Base-by-base conservation (phyloP, 1,139 yeast genomes). In the Magnusiomyces clavatus region DNA sequence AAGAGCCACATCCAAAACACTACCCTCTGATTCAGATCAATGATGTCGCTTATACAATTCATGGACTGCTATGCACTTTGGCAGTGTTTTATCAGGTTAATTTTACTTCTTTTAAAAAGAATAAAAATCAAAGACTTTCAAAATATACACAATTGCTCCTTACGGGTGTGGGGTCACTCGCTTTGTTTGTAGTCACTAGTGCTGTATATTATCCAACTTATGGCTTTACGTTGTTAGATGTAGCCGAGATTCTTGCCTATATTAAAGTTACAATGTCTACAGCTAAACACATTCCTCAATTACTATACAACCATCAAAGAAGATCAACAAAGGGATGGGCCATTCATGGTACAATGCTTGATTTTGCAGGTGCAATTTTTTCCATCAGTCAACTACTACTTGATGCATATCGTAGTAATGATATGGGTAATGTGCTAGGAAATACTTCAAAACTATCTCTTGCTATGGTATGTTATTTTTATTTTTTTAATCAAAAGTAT, bases 251-350 rank as follows among this genome's bases (percentile, higher is more conserved):
- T 38, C 63, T 77, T 34, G 77, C 81, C 1, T 72, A 75, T 50
- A 68, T 78, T 54, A 82, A 82, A 65, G 77, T 82, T 16, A 55
- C 68, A 29, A 75, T 80, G 74, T 78, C 83, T 52, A 65, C 79
- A 34, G 69, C 78, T 54, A 82, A 82, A 62, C 80, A 81, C 61
- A 62, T 82, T 5, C 87, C 88, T 0, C 88, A 82, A 61, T 74
- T 81, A 4, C 58, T 68, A 35, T 77, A 78, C 61, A 82, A 82
- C 59, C 70, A 67, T 54, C 71, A 71, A 47, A 73, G 86, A 50
- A 70, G 72, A 55, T 77, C 84, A 1, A 77, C 82, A 61, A 67
- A 69, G 52, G 87, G 86, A 0, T 79, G 80, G 61, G 77, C 86
- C 3, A 77, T 77, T 48, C 61, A 71, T 13, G 77, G 82, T 14